These are phyloP conservation scores for Macrocybe gigantea DNA, from an alignment of 768 basidiomycete species.

Conservation along the genomic window DNA sequence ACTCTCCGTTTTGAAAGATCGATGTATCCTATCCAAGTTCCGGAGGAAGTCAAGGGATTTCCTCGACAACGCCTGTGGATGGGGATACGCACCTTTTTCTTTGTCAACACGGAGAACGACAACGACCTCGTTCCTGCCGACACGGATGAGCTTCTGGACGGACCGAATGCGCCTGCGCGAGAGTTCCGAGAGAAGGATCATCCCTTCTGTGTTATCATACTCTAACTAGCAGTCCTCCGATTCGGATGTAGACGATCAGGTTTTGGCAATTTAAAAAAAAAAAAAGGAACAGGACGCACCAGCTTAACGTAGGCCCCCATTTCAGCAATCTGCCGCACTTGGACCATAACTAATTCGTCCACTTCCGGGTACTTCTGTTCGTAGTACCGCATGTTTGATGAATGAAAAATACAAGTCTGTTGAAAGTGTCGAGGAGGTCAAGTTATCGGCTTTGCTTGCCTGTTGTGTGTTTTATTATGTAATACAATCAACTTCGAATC, in stretches of 20 bases:
- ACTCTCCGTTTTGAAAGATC: conserved; percentile 98
- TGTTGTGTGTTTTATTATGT: too few relatives aligned
- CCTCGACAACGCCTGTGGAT: background rate
- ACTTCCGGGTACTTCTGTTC: conserved; percentile 92
- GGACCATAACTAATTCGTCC: conserved; percentile 99
- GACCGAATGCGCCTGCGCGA: conserved; percentile 94
- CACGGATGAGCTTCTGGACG: conserved; percentile 96
- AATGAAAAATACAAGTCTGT: too few relatives aligned
- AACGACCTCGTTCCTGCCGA: conserved; percentile 97
- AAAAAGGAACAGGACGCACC: conserved; percentile 42
- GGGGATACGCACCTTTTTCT: conserved; percentile 74
- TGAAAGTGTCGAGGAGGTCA: too few relatives aligned
- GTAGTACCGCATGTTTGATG: conserved; percentile 76
- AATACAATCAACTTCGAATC: too few relatives aligned
- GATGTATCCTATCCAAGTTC: conserved; percentile 73
- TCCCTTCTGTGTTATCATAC: conserved; percentile 98
- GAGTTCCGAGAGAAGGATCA: conserved; percentile 98
- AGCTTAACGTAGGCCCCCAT: conserved; percentile 99
- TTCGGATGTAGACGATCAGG: background rate
- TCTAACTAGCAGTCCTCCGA: conserved; percentile 58
- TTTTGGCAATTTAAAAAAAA: background rate
- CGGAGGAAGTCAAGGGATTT: background rate
- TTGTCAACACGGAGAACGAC: conserved; percentile 98
- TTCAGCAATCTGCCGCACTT: conserved; percentile 97
- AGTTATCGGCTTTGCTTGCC: too few relatives aligned